Conservation (phyloP, 306 rosid species). For the Fagus sylvatica region DNA sequence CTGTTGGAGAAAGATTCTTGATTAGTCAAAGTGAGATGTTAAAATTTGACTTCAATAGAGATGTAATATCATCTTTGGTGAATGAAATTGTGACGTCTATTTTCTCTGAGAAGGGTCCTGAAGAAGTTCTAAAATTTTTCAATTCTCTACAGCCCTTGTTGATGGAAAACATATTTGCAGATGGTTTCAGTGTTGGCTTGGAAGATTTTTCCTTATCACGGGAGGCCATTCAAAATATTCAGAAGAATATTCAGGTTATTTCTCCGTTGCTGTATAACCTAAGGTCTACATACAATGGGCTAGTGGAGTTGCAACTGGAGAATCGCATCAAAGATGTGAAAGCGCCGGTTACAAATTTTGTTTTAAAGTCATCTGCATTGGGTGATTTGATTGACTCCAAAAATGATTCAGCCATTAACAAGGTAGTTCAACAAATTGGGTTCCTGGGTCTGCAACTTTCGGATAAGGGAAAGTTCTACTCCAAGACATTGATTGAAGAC, state of each 20-base stretch:
- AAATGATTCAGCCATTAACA: conserved; percentile 76
- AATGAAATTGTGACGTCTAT: conserved; percentile 80
- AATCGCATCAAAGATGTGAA: conserved; percentile 53
- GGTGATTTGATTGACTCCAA: conserved; percentile 73
- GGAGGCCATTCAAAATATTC: conserved; percentile 36
- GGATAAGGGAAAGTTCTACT: conserved; percentile 74
- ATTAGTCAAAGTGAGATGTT: conserved; percentile 60
- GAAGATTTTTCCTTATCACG: conserved; percentile 69
- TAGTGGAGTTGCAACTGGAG: conserved; percentile 73
- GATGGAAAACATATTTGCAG: conserved; percentile 80
- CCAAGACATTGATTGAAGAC: conserved; percentile 82
- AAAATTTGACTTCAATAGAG: conserved; percentile 52
- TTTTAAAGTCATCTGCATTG: conserved; percentile 57
- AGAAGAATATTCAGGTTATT: conserved; percentile 45
- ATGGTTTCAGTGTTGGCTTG: conserved; percentile 84
- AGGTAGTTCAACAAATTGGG: conserved; percentile 84
- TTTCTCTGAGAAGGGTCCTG: conserved; percentile 78
- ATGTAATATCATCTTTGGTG: conserved; percentile 52
- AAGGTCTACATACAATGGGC: conserved; percentile 65
- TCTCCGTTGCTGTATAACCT: conserved; percentile 63
- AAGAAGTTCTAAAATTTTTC: conserved; percentile 70
- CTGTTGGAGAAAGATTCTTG: conserved; percentile 62
- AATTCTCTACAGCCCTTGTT: conserved; percentile 73
- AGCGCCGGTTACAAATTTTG: conserved; percentile 50
- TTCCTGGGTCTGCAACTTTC: conserved; percentile 83